Base-by-base conservation (phyloP, 148 eudicot genomes). In the Dianthus caryophyllus region DNA sequence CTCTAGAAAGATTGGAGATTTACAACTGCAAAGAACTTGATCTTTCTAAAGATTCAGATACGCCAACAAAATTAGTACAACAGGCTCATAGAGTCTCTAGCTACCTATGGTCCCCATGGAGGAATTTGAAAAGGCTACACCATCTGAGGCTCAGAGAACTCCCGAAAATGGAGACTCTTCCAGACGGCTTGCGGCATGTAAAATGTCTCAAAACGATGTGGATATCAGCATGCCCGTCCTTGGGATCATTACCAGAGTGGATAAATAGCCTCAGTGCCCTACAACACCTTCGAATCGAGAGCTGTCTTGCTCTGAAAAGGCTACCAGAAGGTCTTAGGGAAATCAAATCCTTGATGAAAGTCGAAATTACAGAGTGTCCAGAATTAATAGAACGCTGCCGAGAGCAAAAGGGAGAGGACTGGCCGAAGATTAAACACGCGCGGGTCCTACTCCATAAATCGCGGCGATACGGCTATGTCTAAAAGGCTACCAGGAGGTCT, bases 301-400 rank as follows among this genome's bases (percentile, higher is more conserved):
- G 41, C 25, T 76, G 75, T 25, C 60, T 16, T 1, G 66, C 30
- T 38, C 60, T 76, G 6, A 70, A 26, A n/a, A 71, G 47, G 31
- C 67, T 76, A 2, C 79, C 79, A 26, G 36, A 70, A 15, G 67
- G 54, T 17, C 58, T 76, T 18, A 50, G 52, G 49, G 11, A 76
- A 0, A 43, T 76, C 61, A 30, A 2, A 36, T 69, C 74, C 56
- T 64, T 68, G n/a, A 47, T 55, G 51, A 75, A 69, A 47, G 78
- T 75, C 11, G 69, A 64, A 52, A 75, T 69, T 4, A 67, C 52
- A 13, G 78, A 56, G 52, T 69, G 73, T 41, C 69, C 70, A 64
- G 71, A 70, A 25, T 60, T 75, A 38, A 70, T 65, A 65, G 61
- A 75, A 51, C 65, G 73, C 11, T 70, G 78, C 78, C 61, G 49